These are phyloP conservation scores for Epichloe sibirici DNA, from an alignment of 2,329 filamentous ascomycete genomes.

Conservation along the genomic window DNA sequence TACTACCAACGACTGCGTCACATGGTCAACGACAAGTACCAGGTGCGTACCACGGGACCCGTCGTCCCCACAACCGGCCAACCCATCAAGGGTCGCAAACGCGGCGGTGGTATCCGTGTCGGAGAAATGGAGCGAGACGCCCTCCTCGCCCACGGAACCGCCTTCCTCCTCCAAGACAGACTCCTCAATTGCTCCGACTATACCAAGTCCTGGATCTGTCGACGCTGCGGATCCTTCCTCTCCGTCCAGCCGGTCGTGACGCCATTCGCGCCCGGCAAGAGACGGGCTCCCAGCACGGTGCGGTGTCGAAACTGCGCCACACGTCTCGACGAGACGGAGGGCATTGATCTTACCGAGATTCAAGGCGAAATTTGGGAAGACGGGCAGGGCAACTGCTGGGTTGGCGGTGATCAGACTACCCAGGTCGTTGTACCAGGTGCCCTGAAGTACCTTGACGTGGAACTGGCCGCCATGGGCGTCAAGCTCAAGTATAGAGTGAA, in stretches of 20 bases:
- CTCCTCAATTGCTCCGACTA: constrained; percentile 97
- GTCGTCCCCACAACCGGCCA: constrained; percentile 86
- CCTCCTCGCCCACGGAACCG: constrained; percentile 85
- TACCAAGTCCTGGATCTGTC: constrained; percentile 78
- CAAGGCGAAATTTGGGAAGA: constrained; percentile 85
- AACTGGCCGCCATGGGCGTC: constrained; percentile 92
- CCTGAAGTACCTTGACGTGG: constrained; percentile 84
- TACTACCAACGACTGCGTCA: constrained; percentile 97
- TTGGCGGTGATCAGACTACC: constrained; percentile 83
- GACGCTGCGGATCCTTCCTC: constrained; percentile 79
- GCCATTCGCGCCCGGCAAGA: constrained; percentile 47
- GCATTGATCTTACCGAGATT: constrained; percentile 40
- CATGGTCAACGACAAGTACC: constrained; percentile 99
- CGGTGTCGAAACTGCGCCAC: constrained; percentile 70
- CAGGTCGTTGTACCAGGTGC: constrained; percentile 88
- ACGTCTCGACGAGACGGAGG: constrained; percentile 44
- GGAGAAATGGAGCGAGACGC: constrained; percentile 99
- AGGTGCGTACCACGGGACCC: constrained; percentile 90
- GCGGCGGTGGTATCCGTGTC: constrained; percentile 95
- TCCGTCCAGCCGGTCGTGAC: constrained; percentile 71
- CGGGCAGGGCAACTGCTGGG: constrained; percentile 69
- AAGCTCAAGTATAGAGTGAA: constrained; percentile 70
- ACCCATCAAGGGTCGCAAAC: constrained; percentile 91
- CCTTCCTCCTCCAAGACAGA: constrained; percentile 88
- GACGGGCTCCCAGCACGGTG: constrained; percentile 55